Percentiles rank a stretch among this genome's conserved stretches.
phyloP scores from a whole-genome alignment of 139 green algal genomes.

The Micractinium conductrix region DNA sequence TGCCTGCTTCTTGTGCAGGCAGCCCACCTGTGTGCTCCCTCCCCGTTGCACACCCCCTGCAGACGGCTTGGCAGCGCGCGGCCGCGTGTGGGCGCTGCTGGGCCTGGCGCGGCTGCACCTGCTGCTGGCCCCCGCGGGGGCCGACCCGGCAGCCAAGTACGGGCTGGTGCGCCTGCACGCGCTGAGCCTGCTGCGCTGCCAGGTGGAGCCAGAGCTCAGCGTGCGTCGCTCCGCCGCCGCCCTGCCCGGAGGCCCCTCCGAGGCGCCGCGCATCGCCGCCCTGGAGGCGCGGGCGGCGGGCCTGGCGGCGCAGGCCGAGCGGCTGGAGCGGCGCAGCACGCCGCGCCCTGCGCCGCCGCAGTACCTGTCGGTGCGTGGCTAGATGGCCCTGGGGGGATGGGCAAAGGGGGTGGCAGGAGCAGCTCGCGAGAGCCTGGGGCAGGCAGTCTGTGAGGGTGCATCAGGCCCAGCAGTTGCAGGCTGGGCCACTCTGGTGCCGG shows the following conservation, averaged over 20 bases:
- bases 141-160: slow-evolving; percentile 85
- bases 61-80: slow-evolving; percentile 37
- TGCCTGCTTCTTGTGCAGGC: background rate
- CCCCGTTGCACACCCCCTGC: background rate
- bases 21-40: background rate
- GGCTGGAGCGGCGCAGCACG: slow-evolving; percentile 56
- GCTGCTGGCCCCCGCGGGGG: slow-evolving; percentile 60
- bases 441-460: no score
- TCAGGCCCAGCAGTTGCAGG: no score
- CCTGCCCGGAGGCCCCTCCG: slow-evolving; percentile 67
- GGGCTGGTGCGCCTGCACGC: slow-evolving; percentile 45
- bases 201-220: slow-evolving; percentile 58
- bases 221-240: slow-evolving; percentile 29
- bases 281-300: slow-evolving; percentile 18
- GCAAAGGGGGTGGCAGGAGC: no score
- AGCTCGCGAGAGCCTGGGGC: no score
- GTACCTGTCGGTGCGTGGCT: slow-evolving; percentile 56
- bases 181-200: slow-evolving; percentile 37
- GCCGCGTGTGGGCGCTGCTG: slow-evolving; percentile 80
- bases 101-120: slow-evolving; percentile 85
- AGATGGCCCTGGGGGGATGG: no score
- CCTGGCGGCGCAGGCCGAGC: slow-evolving; percentile 24
- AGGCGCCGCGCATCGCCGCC: slow-evolving; percentile 48
- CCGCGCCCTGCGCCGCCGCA: slow-evolving; percentile 75
- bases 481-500: no score